phyloP scores from a whole-genome alignment of 306 rosid genomes.

The Medicago arabica region DNA sequence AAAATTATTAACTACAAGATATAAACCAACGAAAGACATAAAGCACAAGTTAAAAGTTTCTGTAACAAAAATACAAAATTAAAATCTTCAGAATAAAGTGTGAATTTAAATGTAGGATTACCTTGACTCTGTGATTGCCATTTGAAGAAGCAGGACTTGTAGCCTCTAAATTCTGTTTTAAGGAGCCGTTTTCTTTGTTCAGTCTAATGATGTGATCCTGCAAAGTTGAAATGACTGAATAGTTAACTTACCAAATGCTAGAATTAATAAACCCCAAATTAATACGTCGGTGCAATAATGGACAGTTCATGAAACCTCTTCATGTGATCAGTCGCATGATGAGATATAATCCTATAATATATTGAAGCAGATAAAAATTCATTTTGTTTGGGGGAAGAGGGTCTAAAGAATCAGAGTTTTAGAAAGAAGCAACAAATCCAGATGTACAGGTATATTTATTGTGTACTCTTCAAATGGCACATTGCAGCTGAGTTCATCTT shows the following conservation, averaged over 20 bases:
- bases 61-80: not conserved
- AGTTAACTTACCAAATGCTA: constrained; percentile 36
- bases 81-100: constrained; percentile 26
- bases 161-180: constrained; percentile 76
- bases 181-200: constrained; percentile 80
- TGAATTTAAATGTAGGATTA: constrained; percentile 33
- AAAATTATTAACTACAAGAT: constrained; percentile 24
- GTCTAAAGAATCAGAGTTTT: constrained; percentile 1
- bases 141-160: constrained; percentile 55
- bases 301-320: constrained; percentile 2
- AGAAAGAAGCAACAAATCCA: constrained; percentile 19
- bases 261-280: constrained; percentile 3
- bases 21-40: not conserved
- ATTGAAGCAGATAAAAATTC: constrained; percentile 19
- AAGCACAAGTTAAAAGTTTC: not conserved
- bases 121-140: constrained; percentile 63
- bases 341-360: constrained; percentile 12
- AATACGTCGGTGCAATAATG: constrained; percentile 10
- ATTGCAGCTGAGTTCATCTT: constrained; percentile 37
- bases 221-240: constrained; percentile 41
- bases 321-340: constrained; percentile 17
- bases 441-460: not conserved
- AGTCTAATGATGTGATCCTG: constrained; percentile 80
- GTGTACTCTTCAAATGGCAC: constrained; percentile 17
- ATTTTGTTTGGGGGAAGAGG: constrained; percentile 3